phyloP scores from a whole-genome alignment of 1,284 basidiomycete genomes.

The Ganoderma lucidum region DNA sequence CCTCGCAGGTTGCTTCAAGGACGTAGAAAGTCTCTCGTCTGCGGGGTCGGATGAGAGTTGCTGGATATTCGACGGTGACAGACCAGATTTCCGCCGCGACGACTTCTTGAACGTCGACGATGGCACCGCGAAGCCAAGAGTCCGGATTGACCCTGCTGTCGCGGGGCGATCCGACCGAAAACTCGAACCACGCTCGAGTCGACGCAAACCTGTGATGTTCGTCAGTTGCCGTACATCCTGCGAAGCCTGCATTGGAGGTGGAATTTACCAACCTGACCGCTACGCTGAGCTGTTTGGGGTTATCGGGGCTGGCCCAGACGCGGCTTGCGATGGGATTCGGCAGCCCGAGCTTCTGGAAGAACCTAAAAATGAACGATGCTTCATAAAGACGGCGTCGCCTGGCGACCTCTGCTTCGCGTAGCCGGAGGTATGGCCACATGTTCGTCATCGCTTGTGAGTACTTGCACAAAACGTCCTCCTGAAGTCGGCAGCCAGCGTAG shows the following conservation, averaged over 20 bases:
- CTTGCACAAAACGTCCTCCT: conserved; percentile 42
- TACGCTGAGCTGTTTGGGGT: conserved; percentile 60
- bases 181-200: conserved; percentile 66
- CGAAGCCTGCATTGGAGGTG: not conserved
- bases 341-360: conserved; percentile 36
- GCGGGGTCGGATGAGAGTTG: not conserved
- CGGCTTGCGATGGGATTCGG: conserved; percentile 48
- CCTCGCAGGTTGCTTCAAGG: conserved; percentile 74
- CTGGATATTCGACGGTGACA: conserved; percentile 47
- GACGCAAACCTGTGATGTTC: conserved; percentile 60
- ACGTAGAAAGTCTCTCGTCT: conserved; percentile 55
- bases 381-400: conserved; percentile 49
- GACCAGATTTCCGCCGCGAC: conserved; percentile 67
- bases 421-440: conserved; percentile 72
- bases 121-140: conserved; percentile 45
- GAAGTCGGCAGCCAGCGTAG: conserved; percentile 59
- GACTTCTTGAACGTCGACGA: conserved; percentile 58
- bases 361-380: conserved; percentile 56
- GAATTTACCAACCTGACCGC: conserved; percentile 58
- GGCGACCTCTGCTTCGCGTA: conserved; percentile 53
- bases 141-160: conserved; percentile 35
- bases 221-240: not conserved
- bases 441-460: conserved; percentile 59
- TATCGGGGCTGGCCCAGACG: conserved; percentile 68
- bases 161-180: conserved; percentile 55